phyloP scores from a whole-genome alignment of 352 stramenopile genomes.

The Sclerospora graminicola region DNA sequence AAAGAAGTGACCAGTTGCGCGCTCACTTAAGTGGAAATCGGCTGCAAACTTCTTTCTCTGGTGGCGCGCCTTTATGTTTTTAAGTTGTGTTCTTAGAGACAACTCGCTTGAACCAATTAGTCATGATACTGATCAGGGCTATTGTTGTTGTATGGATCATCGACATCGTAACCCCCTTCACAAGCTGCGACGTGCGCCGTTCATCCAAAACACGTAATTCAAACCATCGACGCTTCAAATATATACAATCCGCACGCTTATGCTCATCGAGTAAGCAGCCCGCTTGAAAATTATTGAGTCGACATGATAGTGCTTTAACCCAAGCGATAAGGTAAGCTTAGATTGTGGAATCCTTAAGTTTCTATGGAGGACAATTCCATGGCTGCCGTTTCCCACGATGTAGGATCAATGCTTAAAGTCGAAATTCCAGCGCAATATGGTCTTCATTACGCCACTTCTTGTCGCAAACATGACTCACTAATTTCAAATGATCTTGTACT shows the following conservation, averaged over 20 bases:
- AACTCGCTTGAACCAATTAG: neutral
- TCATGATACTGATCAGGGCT: neutral
- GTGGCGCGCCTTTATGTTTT: slow-evolving; percentile 1
- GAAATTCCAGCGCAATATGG: slow-evolving; percentile 5
- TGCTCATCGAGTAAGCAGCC: neutral
- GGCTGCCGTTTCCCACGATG: neutral
- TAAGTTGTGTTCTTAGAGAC: neutral
- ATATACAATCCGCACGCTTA: neutral
- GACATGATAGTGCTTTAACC: neutral
- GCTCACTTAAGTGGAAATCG: slow-evolving; percentile 6
- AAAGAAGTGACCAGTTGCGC: slow-evolving; percentile 6
- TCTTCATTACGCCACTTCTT: slow-evolving; percentile 11
- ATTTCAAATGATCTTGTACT: slow-evolving; percentile 3
- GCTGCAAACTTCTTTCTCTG: slow-evolving; percentile 9
- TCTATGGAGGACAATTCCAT: slow-evolving; percentile 2
- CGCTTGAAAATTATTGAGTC: slow-evolving; percentile 4
- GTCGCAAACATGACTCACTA: slow-evolving; percentile 4
- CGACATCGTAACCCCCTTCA: neutral
- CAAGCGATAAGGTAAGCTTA: neutral
- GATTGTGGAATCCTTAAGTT: neutral
- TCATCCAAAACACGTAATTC: neutral
- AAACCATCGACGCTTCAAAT: neutral
- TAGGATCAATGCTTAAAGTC: slow-evolving; percentile 1
- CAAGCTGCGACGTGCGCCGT: neutral
- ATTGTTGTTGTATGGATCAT: neutral